These are phyloP conservation scores for Colletotrichum eleusines DNA, from an alignment of 2,329 filamentous ascomycete species.

Conservation along the genomic window DNA sequence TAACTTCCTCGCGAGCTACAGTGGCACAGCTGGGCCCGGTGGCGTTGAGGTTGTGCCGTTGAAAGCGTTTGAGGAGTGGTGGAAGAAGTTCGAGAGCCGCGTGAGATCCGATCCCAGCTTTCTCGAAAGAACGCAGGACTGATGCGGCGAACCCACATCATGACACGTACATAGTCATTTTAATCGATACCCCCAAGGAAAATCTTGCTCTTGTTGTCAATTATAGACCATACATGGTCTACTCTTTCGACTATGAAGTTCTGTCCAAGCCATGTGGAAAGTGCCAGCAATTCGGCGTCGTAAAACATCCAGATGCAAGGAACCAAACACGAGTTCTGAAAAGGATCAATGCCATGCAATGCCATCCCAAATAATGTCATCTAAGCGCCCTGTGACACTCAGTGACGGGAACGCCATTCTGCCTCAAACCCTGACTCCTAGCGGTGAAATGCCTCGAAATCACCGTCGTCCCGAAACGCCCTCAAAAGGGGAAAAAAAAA, in stretches of 20 bases:
- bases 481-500: not conserved
- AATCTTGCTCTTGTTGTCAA: not conserved
- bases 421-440: slow-evolving; percentile 20
- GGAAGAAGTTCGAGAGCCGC: slow-evolving; percentile 92
- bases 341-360: slow-evolving; percentile 25
- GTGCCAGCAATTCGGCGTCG: not conserved
- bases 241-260: not conserved
- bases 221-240: not conserved
- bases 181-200: slow-evolving; percentile 22
- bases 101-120: slow-evolving; percentile 90
- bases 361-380: slow-evolving; percentile 10
- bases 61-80: slow-evolving; percentile 97
- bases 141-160: not conserved
- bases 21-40: slow-evolving; percentile 68
- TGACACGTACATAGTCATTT: not conserved
- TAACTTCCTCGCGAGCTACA: slow-evolving; percentile 94
- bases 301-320: not conserved
- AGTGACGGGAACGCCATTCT: slow-evolving; percentile 25
- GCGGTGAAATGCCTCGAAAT: slow-evolving; percentile 8
- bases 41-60: slow-evolving; percentile 91
- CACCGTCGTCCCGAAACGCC: slow-evolving; percentile 12
- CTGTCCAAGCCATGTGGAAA: slow-evolving; percentile 1
- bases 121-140: slow-evolving; percentile 72
- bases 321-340: slow-evolving; percentile 11
- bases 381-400: slow-evolving; percentile 14